Conservation (phyloP, 108 stramenopile genomes). For the Schizochytrium sp. region DNA sequence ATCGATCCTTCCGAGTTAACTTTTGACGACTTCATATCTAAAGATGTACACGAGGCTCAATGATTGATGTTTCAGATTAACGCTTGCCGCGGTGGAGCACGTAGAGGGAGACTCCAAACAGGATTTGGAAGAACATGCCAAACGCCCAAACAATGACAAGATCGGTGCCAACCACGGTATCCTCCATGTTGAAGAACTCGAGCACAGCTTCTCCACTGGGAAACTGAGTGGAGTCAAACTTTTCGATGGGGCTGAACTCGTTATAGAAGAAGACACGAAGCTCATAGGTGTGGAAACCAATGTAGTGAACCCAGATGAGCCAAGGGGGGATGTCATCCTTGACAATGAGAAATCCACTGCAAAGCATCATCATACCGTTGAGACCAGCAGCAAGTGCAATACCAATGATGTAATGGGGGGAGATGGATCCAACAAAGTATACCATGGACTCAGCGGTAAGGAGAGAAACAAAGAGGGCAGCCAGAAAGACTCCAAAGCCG, state of each 20-base stretch:
- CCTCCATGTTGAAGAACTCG: constrained; percentile 49
- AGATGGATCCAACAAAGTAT: constrained; percentile 11
- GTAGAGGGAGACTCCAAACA: constrained; percentile 34
- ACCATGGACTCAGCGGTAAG: constrained; percentile 43
- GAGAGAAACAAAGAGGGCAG: constrained; percentile 47
- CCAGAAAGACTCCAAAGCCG: constrained; percentile 20
- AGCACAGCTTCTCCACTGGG: constrained; percentile 16
- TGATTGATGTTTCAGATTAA: background rate
- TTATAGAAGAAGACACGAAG: constrained; percentile 52
- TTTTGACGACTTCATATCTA: too few relatives aligned
- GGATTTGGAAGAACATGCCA: constrained; percentile 55
- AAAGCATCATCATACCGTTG: constrained; percentile 43
- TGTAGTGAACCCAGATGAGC: constrained; percentile 63
- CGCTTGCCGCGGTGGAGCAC: constrained; percentile 24
- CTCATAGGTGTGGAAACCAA: constrained; percentile 57
- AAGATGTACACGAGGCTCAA: too few relatives aligned
- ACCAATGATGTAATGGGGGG: constrained; percentile 64
- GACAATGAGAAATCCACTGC: constrained; percentile 61
- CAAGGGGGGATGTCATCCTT: constrained; percentile 43
- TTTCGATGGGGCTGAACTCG: constrained; percentile 52
- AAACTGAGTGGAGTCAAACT: constrained; percentile 21
- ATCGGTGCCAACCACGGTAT: constrained; percentile 25
- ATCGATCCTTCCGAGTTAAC: too few relatives aligned
- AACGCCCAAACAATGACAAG: background rate
- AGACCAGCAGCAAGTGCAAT: constrained; percentile 60